These are phyloP conservation scores for Elongisporangium senticosum DNA, from an alignment of 352 stramenopile genomes.

Conservation along the genomic window DNA sequence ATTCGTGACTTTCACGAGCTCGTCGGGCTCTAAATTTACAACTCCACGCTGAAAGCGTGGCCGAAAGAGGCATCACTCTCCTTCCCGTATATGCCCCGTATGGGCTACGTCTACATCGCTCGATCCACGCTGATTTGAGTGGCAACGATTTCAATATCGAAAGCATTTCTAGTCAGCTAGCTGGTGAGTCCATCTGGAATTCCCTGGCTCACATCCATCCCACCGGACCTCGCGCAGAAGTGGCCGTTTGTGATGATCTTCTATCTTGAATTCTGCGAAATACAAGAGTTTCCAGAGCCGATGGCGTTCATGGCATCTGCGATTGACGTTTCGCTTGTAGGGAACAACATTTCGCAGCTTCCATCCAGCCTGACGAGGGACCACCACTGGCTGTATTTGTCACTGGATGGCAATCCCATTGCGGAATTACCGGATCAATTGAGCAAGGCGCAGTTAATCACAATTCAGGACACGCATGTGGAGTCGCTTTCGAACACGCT, in stretches of 20 bases:
- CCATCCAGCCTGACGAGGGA: conserved; percentile 9
- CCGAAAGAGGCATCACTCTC: conserved; percentile 11
- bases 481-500: neutral
- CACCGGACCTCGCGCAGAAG: conserved; percentile 12
- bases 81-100: conserved; percentile 7
- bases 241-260: conserved; percentile 22
- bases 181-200: no score
- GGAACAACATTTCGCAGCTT: conserved; percentile 19
- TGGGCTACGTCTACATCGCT: conserved; percentile 22
- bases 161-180: no score
- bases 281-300: conserved; percentile 14
- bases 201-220: no score
- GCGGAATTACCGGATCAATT: conserved; percentile 3
- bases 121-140: no score
- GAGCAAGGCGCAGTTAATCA: neutral
- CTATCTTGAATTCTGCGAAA: conserved; percentile 22
- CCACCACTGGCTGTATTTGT: conserved; percentile 19
- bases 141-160: no score
- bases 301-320: conserved; percentile 11
- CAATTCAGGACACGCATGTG: neutral
- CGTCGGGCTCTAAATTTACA: conserved; percentile 27
- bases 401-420: conserved; percentile 23
- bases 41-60: conserved; percentile 19
- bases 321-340: conserved; percentile 23
- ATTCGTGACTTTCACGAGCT: conserved; percentile 21